These are phyloP conservation scores for Symbiotaphrina buchneri DNA, from an alignment of 495 filamentous ascomycete genomes.

Conservation along the genomic window DNA sequence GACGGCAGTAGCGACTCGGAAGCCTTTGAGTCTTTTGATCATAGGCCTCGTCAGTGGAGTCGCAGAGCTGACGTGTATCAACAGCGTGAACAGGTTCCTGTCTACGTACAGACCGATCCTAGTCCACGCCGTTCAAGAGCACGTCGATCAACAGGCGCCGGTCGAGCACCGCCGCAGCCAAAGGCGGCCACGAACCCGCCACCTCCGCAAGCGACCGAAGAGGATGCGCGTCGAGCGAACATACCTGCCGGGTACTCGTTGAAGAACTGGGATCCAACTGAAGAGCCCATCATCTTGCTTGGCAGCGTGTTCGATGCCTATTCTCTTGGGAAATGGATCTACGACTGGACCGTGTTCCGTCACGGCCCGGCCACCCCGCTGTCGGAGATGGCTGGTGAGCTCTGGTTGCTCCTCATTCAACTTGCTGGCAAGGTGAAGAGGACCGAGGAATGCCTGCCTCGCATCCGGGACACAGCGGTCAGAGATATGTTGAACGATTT, in stretches of 20 bases:
- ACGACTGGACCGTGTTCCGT: constrained; percentile 96
- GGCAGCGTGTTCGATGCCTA: constrained; percentile 96
- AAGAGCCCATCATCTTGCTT: constrained; percentile 80
- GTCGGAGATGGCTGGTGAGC: constrained; percentile 76
- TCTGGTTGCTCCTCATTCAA: constrained; percentile 90
- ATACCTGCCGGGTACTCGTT: constrained; percentile 86
- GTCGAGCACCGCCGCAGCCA: constrained; percentile 9
- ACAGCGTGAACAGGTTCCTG: constrained; percentile 16
- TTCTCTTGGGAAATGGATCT: constrained; percentile 96
- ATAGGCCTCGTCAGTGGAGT: background rate
- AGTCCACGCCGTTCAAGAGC: constrained; percentile 5
- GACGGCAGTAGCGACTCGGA: no score
- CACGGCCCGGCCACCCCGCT: constrained; percentile 72
- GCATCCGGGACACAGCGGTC: constrained; percentile 28
- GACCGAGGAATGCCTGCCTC: constrained; percentile 57
- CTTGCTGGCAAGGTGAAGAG: constrained; percentile 91
- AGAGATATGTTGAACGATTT: constrained; percentile 72
- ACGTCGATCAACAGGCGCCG: background rate
- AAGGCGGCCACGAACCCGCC: constrained; percentile 12
- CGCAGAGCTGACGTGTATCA: constrained; percentile 11
- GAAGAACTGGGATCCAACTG: constrained; percentile 96
- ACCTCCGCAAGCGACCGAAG: constrained; percentile 57
- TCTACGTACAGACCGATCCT: constrained; percentile 12
- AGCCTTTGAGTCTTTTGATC: no score
- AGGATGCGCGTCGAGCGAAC: constrained; percentile 53